Base-by-base conservation (phyloP, 139 green algal genomes). In the Closterium sp. region DNA sequence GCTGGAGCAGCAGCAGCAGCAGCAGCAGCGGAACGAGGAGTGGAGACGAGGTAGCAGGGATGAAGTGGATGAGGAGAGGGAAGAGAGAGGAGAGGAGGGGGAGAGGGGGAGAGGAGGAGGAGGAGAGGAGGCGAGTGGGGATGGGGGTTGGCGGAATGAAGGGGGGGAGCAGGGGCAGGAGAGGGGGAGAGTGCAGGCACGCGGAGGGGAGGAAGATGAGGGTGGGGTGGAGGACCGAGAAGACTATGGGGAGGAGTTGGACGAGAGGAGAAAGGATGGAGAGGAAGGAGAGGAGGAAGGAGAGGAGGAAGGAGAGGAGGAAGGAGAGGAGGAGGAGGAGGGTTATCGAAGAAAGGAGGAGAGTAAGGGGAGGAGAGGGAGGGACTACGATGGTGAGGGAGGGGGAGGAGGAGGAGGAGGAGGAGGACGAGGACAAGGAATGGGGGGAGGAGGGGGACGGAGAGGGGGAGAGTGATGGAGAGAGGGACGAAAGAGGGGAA, bases 281-380 rank as follows among this genome's bases (percentile, higher is more conserved):
- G n/a, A 88, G 38, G 30, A 24, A 91, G 89, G 30, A 28, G n/a
- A 17, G 79, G 38, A 91, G 38, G 30, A 50, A 42, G 89, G 88
- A 88, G 27, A 31, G 90, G 30, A n/a, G n/a, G n/a, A n/a, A n/a
- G n/a, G n/a, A n/a, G n/a, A n/a, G n/a, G n/a, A n/a, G n/a, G n/a
- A n/a, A n/a, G n/a, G n/a, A n/a, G n/a, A n/a, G n/a, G n/a, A n/a
- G n/a, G n/a, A 91, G 29, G 73, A 50, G 5, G 62, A 27, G 62
- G 62, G 62, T 79, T 79, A 79, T 13, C 62, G 62, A 24, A 79
- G 62, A 6, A 79, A 79, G 62, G 19, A 79, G 0, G 21, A 89
- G 85, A 31, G 85, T 17, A 91, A 73, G 90, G 27, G 88, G 22
- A 91, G 89, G 21, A 87, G 88, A n/a, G 62, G 27, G 62, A 50